These are phyloP conservation scores for Picea sitchensis DNA, from an alignment of 75 land plant species.

Conservation along the genomic window DNA sequence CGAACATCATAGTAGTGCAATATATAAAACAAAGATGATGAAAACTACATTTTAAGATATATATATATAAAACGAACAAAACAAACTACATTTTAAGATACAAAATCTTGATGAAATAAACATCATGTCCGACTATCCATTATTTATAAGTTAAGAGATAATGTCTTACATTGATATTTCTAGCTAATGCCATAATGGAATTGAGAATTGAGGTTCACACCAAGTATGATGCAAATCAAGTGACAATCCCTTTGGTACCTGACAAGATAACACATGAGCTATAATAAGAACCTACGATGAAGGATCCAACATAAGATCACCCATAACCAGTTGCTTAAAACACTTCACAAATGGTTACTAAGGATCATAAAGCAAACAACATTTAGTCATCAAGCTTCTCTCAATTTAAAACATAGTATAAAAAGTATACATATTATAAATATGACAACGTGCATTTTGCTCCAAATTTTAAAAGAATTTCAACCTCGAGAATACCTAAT, in stretches of 20 bases:
- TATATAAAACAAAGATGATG: background rate
- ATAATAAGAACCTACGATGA: background rate
- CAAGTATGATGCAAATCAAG: slow-evolving; percentile 77
- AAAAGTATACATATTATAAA: no score
- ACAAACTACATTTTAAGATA: background rate
- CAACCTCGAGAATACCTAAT: no score
- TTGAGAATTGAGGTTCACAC: slow-evolving; percentile 81
- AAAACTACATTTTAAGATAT: background rate
- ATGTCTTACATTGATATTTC: slow-evolving; percentile 76
- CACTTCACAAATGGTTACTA: no score
- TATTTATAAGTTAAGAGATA: background rate
- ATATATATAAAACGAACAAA: background rate
- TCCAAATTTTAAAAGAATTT: no score
- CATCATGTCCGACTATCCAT: background rate
- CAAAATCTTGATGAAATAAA: background rate
- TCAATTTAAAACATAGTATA: background rate
- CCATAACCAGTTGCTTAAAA: background rate
- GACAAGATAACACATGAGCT: slow-evolving; percentile 7
- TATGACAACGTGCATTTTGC: no score
- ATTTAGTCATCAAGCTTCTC: background rate
- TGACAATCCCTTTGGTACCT: slow-evolving; percentile 77
- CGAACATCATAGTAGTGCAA: slow-evolving; percentile 92
- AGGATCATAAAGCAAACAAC: background rate
- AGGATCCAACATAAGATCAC: background rate
- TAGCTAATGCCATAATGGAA: slow-evolving; percentile 57